Evolutionary conservation across 192 early-diverging fungal species (phyloP).

Genomic region (Physocladia obscura): DNA sequence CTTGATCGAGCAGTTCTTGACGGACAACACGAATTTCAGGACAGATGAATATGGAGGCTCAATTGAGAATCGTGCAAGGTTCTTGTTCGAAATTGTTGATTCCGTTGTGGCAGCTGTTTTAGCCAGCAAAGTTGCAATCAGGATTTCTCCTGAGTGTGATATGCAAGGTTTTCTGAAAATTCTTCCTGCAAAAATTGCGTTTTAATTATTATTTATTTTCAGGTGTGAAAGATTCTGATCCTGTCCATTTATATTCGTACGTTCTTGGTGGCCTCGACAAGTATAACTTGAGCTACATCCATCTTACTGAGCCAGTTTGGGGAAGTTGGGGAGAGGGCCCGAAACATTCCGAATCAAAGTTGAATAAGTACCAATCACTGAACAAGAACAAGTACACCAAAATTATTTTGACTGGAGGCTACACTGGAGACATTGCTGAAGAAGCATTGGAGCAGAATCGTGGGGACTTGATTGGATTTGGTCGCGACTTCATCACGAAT

Average conservation of each 20-base stretch:
- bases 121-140: conserved; percentile 39
- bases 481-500: conserved; percentile 49
- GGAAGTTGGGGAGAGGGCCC: conserved; percentile 27
- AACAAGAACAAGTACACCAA: conserved; percentile 6
- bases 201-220: conserved; percentile 2
- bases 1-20: conserved; percentile 75
- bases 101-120: conserved; percentile 29
- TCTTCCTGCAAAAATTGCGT: no score
- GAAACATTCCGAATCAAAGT: conserved; percentile 21
- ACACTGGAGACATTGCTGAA: conserved; percentile 31
- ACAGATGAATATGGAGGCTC: conserved; percentile 84
- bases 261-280: conserved; percentile 22
- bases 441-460: conserved; percentile 27
- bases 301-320: conserved; percentile 37
- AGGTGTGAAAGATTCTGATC: conserved; percentile 12
- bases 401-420: conserved; percentile 39
- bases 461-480: conserved; percentile 45
- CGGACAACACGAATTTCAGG: conserved; percentile 76
- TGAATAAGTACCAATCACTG: neutral
- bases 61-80: conserved; percentile 80
- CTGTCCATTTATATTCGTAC: conserved; percentile 22
- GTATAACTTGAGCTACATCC: conserved; percentile 38
- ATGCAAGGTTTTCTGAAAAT: no score
- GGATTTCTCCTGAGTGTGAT: conserved; percentile 38
- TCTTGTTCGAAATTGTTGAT: conserved; percentile 65